Evolutionary conservation across 345 rosid species (phyloP), one percentile per base, ranked within the genome.

Genomic region (Microthlaspi erraticum): DNA sequence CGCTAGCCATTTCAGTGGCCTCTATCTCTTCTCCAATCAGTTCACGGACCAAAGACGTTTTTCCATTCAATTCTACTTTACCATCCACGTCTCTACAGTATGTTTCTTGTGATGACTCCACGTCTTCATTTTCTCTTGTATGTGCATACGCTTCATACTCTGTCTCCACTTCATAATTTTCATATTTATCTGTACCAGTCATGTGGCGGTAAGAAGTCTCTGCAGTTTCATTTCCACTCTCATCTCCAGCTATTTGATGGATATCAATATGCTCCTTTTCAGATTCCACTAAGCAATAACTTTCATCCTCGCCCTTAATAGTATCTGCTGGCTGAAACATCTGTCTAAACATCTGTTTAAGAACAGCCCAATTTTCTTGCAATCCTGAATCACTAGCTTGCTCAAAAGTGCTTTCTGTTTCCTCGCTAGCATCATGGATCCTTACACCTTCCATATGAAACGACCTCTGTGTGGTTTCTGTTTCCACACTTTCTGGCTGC

Each of bases 11-110:
- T 80, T 72, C 85, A 73, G 8, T 76, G 71, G 68, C 69, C 58
- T 70, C 68, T 54, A 80, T 68, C 55, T 78, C 82, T 67, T 74
- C 76, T 70, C 60, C 81, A 62, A 60, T 78, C 46, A 79, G 83
- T 72, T 80, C 60, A 33, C 64, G 61, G 37, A 64, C 81, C 70
- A 46, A 57, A 51, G 73, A 74, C 50, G 72, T 68, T 61, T 67
- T 79, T 66, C 57, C 65, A 66, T 17, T 76, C 70, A 69, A 75
- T 57, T 72, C 68, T 41, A 55, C 34, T 53, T 39, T 62, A 37
- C 33, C 76, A 50, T 76, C 77, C 41, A 66, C 82, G 56, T 73
- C 74, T 59, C 67, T 44, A 43, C 16, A 42, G 71, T 69, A 33
- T 26, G 60, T 63, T 61, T 66, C 78, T 11, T 70, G 71, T 61